Conservation (phyloP, 192 early-diverging fungal genomes). For the Dissophora globulifera region DNA sequence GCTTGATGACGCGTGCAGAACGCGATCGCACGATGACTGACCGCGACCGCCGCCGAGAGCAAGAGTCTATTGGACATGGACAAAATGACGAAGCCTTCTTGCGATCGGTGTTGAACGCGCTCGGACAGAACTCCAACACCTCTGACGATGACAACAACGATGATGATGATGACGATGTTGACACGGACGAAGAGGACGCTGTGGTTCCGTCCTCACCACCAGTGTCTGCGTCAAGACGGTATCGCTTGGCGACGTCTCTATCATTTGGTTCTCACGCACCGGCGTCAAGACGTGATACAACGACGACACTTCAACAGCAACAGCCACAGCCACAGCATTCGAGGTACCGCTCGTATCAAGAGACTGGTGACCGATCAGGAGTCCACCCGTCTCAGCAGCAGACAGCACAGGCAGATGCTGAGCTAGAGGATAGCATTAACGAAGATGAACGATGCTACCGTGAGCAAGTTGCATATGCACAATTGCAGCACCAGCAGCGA, state of each 20-base stretch:
- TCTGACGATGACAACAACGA: not conserved
- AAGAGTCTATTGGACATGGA: no score
- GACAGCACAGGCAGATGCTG: not conserved
- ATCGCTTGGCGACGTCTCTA: not conserved
- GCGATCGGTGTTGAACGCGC: conserved; percentile 11
- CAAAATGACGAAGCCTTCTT: conserved; percentile 7
- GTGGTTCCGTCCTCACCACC: not conserved
- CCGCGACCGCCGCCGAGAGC: no score
- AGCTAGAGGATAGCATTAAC: not conserved
- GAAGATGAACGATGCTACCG: not conserved
- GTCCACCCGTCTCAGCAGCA: no score
- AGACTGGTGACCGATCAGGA: no score
- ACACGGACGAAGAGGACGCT: not conserved
- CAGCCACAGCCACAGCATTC: not conserved
- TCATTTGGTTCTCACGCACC: not conserved
- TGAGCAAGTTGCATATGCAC: conserved; percentile 1
- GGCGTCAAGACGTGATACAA: not conserved
- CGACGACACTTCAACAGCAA: not conserved
- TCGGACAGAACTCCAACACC: conserved; percentile 22
- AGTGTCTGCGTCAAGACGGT: not conserved
- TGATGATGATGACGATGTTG: conserved; percentile 22
- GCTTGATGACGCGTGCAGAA: not conserved
- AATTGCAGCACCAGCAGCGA: conserved; percentile 11
- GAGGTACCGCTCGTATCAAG: not conserved
- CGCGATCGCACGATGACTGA: not conserved